Evolutionary conservation across 768 basidiomycete species (phyloP).

Genomic region (Lepiota subincarnata): DNA sequence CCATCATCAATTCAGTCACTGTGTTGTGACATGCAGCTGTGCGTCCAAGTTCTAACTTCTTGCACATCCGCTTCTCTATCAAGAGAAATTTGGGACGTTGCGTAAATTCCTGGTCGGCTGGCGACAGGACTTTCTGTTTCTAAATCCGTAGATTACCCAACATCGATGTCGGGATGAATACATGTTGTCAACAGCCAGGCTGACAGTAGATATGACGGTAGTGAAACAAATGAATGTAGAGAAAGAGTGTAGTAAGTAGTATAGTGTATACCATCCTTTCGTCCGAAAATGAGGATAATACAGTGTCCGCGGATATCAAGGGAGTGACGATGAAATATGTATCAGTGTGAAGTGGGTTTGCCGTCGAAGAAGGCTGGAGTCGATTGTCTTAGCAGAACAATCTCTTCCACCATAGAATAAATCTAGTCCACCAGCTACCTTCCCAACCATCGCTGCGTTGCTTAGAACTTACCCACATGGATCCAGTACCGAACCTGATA

Average conservation of each 20-base stretch:
- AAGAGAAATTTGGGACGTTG: neutral
- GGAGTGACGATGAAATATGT: neutral
- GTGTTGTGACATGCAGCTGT: neutral
- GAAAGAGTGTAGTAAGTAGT: neutral
- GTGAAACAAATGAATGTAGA: neutral
- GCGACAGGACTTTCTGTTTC: neutral
- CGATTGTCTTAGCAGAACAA: constrained; percentile 57
- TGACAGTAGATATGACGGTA: constrained; percentile 3
- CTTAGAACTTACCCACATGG: constrained; percentile 71
- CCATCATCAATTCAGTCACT: too few species aligned
- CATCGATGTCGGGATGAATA: neutral
- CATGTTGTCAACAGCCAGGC: constrained; percentile 4
- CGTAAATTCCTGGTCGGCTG: neutral
- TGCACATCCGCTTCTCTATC: neutral
- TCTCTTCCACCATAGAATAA: constrained; percentile 76
- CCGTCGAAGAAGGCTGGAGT: neutral
- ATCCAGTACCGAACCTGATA: constrained; percentile 76
- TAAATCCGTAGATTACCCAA: neutral
- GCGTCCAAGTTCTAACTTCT: too few species aligned
- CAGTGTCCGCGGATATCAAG: neutral
- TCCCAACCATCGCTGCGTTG: constrained; percentile 61
- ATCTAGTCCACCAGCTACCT: constrained; percentile 77
- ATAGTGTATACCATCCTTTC: neutral
- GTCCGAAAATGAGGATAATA: neutral
- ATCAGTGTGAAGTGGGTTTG: too few species aligned